A percentile compares a stretch with the other conserved stretches of the same genome.
Conservation (phyloP, 129 eudicot genomes). For the Lactuca sativa region DNA sequence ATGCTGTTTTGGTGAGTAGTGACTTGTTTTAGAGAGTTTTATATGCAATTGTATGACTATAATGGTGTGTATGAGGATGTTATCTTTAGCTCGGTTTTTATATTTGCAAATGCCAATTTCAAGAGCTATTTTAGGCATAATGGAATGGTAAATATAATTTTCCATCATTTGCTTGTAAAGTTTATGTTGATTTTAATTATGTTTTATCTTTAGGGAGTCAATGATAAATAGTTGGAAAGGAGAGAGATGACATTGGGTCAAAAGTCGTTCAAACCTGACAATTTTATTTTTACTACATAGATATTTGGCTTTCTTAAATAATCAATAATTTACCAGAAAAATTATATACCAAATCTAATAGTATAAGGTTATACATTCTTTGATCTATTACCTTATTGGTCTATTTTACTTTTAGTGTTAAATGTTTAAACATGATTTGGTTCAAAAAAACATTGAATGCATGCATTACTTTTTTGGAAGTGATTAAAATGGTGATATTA, state of each 20-base stretch:
- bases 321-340: too few species aligned
- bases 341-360: too few species aligned
- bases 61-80: slow-evolving; percentile 20
- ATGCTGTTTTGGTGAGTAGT: slow-evolving; percentile 24
- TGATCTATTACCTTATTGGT: neutral
- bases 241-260: too few species aligned
- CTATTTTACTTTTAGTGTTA: too few species aligned
- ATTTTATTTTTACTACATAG: too few species aligned
- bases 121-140: neutral
- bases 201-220: neutral
- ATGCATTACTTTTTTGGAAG: neutral
- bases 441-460: neutral
- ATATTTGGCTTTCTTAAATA: too few species aligned
- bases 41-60: slow-evolving; percentile 24
- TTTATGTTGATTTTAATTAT: neutral
- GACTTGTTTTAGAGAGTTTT: slow-evolving; percentile 7
- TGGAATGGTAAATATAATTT: neutral
- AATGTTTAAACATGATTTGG: neutral
- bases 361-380: too few species aligned
- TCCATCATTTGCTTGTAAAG: neutral
- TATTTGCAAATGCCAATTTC: slow-evolving; percentile 17
- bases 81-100: slow-evolving; percentile 11
- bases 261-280: too few species aligned
- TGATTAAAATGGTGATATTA: neutral
- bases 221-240: too few species aligned